Evolutionary conservation across 2,329 filamentous ascomycete species (phyloP).

Genomic region (Aspergillus pseudoglaucus): DNA sequence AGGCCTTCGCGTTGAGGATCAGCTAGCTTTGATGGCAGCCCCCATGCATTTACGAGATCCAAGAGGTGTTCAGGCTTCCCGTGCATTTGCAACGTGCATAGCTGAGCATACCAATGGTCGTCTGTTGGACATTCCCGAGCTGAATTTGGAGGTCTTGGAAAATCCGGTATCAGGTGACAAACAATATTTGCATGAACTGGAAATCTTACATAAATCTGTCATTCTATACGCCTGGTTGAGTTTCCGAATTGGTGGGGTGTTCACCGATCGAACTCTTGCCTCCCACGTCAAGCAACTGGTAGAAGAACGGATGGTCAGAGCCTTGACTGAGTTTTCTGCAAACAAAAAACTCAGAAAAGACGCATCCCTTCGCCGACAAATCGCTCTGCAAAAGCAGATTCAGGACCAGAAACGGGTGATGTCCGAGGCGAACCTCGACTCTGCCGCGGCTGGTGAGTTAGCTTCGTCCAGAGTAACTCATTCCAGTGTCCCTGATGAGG

Average conservation of each 20-base stretch:
- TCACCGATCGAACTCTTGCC: constrained; percentile 66
- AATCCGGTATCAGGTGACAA: constrained; percentile 37
- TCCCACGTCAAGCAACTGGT: constrained; percentile 72
- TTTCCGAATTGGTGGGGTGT: constrained; percentile 77
- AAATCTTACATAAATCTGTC: constrained; percentile 72
- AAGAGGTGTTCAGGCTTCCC: constrained; percentile 42
- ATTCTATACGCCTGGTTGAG: constrained; percentile 90
- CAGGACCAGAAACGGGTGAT: constrained; percentile 20
- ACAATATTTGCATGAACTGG: constrained; percentile 61
- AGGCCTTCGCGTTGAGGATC: constrained; percentile 63
- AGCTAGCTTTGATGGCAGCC: constrained; percentile 66
- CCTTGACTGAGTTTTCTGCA: constrained; percentile 52
- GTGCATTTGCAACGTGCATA: constrained; percentile 62
- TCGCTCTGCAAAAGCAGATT: constrained; percentile 31
- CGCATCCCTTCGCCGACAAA: constrained; percentile 31
- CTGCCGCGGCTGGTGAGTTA: not conserved
- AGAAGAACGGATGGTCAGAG: constrained; percentile 66
- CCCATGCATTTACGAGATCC: constrained; percentile 56
- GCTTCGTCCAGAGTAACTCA: too few relatives aligned
- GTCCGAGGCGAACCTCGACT: constrained; percentile 13
- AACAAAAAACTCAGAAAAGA: constrained; percentile 36
- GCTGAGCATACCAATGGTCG: constrained; percentile 60
- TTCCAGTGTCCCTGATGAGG: not conserved
- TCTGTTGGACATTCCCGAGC: constrained; percentile 62
- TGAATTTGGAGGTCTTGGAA: constrained; percentile 71